Evolutionary conservation across 176 grass and related monocot genomes (phyloP).

Genomic region (Bothriochloa decipiens): DNA sequence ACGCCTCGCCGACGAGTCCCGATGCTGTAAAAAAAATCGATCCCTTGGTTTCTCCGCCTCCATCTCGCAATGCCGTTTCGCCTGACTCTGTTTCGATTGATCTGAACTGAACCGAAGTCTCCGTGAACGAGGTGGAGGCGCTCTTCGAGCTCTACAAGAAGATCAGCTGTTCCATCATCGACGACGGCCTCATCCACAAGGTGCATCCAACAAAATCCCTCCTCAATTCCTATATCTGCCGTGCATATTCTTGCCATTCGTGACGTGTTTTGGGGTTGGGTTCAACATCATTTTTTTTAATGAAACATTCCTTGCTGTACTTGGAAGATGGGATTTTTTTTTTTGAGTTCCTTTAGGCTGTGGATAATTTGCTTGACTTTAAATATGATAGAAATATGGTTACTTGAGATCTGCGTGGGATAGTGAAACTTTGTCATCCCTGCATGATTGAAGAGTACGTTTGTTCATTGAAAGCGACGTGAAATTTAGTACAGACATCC

Average conservation of each 20-base stretch:
- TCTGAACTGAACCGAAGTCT: constrained; percentile 35
- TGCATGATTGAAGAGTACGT: not conserved
- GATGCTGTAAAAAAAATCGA: constrained; percentile 55
- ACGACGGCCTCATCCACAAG: constrained; percentile 91
- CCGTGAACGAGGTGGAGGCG: constrained; percentile 84
- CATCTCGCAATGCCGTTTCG: constrained; percentile 25
- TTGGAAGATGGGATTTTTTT: not conserved
- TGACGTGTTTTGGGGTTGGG: not conserved
- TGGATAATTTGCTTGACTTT: not conserved
- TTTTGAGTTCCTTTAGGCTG: not conserved
- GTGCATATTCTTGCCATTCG: constrained; percentile 19
- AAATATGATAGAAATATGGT: not conserved
- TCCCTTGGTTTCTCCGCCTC: not conserved
- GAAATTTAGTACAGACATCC: constrained; percentile 20
- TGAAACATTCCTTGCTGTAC: not conserved
- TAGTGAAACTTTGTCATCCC: not conserved
- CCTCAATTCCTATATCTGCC: not conserved
- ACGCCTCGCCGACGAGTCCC: constrained; percentile 69
- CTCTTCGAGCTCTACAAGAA: constrained; percentile 88
- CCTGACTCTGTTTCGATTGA: constrained; percentile 1
- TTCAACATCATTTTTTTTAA: not conserved
- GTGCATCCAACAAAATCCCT: constrained; percentile 14
- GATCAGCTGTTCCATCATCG: constrained; percentile 77
- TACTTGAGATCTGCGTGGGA: not conserved
- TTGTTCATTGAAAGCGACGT: not conserved